Conservation (phyloP, 2,329 filamentous ascomycete genomes). For the Fusarium sp. region DNA sequence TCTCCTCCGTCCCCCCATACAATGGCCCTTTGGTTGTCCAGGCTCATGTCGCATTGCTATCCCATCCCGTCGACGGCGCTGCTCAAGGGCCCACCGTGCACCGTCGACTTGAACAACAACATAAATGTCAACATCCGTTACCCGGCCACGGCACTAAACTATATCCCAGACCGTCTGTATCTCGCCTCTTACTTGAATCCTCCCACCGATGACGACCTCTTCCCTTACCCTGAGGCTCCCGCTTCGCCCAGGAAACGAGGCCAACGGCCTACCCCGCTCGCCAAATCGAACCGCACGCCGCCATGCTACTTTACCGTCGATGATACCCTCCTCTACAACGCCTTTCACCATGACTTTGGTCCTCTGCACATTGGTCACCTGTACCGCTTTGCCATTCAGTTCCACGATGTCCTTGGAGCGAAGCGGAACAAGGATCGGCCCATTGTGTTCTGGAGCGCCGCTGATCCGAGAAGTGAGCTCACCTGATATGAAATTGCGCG, state of each 20-base stretch:
- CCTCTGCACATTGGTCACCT: constrained; percentile 96
- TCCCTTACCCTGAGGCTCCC: constrained; percentile 83
- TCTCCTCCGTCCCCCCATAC: constrained; percentile 15
- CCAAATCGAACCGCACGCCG: constrained; percentile 51
- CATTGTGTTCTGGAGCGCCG: constrained; percentile 95
- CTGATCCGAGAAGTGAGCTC: constrained; percentile 84
- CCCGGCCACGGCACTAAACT: constrained; percentile 40
- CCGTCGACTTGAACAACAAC: constrained; percentile 14
- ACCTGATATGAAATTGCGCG: constrained; percentile 2
- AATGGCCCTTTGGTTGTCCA: constrained; percentile 21
- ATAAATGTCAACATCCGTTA: constrained; percentile 20
- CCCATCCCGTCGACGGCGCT: constrained; percentile 21
- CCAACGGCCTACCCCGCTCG: constrained; percentile 57
- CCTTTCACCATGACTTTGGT: constrained; percentile 98
- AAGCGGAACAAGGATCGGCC: constrained; percentile 88
- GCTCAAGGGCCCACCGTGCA: constrained; percentile 20
- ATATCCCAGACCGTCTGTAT: constrained; percentile 81
- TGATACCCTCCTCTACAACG: constrained; percentile 92
- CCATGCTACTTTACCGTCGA: constrained; percentile 98
- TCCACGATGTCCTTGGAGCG: constrained; percentile 93
- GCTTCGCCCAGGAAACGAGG: constrained; percentile 49
- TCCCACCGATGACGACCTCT: constrained; percentile 81
- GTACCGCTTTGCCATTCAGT: constrained; percentile 93
- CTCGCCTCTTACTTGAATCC: constrained; percentile 88
- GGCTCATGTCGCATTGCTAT: constrained; percentile 48